Evolutionary conservation across 306 rosid species (phyloP), one percentile per base, ranked within the genome.

Genomic region (Vicia villosa): DNA sequence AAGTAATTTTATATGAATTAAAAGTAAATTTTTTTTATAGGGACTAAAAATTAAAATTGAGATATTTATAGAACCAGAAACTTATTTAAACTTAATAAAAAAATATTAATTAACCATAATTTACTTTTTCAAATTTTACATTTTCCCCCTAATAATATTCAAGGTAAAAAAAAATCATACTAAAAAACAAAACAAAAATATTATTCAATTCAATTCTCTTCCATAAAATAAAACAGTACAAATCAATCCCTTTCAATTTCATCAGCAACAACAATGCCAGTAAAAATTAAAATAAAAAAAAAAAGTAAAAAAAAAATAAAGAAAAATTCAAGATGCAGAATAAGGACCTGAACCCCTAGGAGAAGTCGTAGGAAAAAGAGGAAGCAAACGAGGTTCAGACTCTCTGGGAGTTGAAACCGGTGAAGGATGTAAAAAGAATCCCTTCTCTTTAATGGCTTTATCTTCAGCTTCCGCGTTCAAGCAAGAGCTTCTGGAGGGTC

Each of bases 301-400:
- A 4, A 68, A 14, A n/a, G n/a, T n/a, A n/a, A 0, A n/a, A n/a
- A 59, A 16, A 13, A 7, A 19, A 19, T 3, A 17, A 50, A 14
- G 2, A n/a, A 20, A 2, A 6, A 70, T 49, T 83, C 73, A 86
- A 71, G 90, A 77, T 16, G 79, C 69, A 63, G 81, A 36, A 40
- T 81, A 38, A 67, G 85, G 83, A 93, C 88, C 96, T 85, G 97
- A 76, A 36, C 81, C 86, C 76, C 82, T 82, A 16, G 98, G 98
- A 71, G 98, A 88, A 4, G 95, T 84, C 28, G 96, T 87, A 1
- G 99, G 99, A 43, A 94, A 94, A n/a, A 94, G 80, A n/a, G 97
- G 86, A 77, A 94, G 42, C 56, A 94, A 86, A 40, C 94, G 80
- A 3, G 96, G 99, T 74, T 88, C 87, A 37, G 88, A 13, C 5